Conservation (phyloP, 2,329 filamentous ascomycete genomes). For the Sclerotinia borealis region DNA sequence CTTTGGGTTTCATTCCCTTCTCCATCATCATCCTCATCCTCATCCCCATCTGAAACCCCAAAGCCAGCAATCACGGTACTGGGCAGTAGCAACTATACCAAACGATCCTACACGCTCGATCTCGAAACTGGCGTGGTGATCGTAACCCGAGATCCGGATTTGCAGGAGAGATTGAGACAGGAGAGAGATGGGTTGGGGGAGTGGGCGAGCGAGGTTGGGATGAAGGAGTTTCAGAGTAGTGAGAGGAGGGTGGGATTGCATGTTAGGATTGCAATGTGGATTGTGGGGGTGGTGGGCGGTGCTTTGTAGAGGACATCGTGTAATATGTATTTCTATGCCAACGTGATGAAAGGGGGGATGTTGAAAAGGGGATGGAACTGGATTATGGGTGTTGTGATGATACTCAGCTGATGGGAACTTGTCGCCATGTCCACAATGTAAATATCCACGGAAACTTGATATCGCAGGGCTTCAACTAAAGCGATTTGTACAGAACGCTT, state of each 20-base stretch:
- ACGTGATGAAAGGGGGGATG: background rate
- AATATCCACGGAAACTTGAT: no score
- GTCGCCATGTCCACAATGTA: no score
- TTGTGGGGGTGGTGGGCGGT: conserved; percentile 78
- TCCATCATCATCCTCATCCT: background rate
- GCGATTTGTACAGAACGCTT: background rate
- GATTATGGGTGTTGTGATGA: background rate
- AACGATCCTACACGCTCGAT: conserved; percentile 86
- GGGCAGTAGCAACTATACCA: conserved; percentile 93
- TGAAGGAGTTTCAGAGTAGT: conserved; percentile 71
- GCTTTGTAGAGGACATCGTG: conserved; percentile 54
- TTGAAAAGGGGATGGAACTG: background rate
- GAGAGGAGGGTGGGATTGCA: conserved; percentile 81
- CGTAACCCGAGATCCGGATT: conserved; percentile 66
- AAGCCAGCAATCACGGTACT: conserved; percentile 46
- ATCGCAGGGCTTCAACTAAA: background rate
- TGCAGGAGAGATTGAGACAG: conserved; percentile 67
- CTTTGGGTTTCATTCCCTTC: conserved; percentile 70
- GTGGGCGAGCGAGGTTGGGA: conserved; percentile 60
- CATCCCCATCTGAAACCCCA: background rate
- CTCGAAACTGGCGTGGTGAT: conserved; percentile 85
- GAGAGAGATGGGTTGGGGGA: conserved; percentile 78
- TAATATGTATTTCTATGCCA: background rate
- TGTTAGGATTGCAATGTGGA: conserved; percentile 89
- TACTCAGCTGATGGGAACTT: no score